Base-by-base conservation (phyloP, 177 flowering plant genomes). In the Vitis hybrid region DNA sequence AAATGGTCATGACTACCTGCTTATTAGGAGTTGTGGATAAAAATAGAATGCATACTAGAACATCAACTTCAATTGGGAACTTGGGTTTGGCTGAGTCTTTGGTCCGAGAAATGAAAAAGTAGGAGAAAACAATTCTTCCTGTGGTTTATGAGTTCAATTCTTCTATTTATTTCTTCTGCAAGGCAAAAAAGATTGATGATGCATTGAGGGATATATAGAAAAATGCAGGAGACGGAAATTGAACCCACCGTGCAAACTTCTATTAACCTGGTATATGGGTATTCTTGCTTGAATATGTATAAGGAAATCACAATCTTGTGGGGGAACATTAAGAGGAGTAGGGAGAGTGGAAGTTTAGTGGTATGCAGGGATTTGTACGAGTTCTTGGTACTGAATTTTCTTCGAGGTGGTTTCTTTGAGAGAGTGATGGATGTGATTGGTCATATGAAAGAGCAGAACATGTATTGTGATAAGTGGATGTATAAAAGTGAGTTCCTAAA, bases 161-260 rank as follows among this genome's bases (percentile, higher is more conserved):
- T 60, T 87, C 95, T 11, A 85, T 92, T 39, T 82, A 83, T 80
- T 92, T 85, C 76, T 94, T 92, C 74, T 87, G 88, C 80, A 89
- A 82, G 83, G 92, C 93, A 19, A 88, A 88, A 75, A 89, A 91
- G 99, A 82, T 90, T 32, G 95, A 80, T 56, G 98, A 94, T 80
- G 95, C 97, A 50, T 21, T 78, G 66, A 81, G 71, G 72, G 74
- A 74, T 87, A 52, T 93, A 86, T 71, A 74, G 80, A 60, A 86
- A 71, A 79, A 82, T 94, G 89, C 86, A 83, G 65, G 75, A 71
- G 68, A 70, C 76, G 78, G 78, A 74, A 68, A 74, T 89, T 58
- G 83, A 63, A 34, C 99, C 98, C 14, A 88, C 84, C 1, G 79
- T 74, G 26, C 86, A 84, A 60, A 93, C 93, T 60, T 94, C 81